A percentile compares a stretch with the other conserved stretches of the same genome.
These are phyloP conservation scores for Prunella vulgaris DNA, from an alignment of 257 asterid species.

Conservation along the genomic window DNA sequence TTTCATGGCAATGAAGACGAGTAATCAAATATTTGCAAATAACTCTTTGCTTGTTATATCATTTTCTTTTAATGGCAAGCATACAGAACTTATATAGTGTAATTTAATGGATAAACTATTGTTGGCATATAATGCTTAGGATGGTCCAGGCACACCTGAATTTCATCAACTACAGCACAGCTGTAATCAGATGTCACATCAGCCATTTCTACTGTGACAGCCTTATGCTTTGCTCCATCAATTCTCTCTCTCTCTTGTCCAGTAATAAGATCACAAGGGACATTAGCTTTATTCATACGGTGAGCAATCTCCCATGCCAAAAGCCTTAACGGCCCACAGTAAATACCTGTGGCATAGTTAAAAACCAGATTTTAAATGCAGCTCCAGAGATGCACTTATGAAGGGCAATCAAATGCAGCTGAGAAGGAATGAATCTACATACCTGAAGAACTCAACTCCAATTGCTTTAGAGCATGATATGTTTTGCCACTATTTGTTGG, in stretches of 20 bases:
- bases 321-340: slow-evolving; percentile 96
- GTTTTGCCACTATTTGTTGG: slow-evolving; percentile 99
- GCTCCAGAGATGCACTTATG: slow-evolving; percentile 1
- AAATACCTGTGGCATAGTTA: slow-evolving; percentile 51
- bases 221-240: slow-evolving; percentile 81
- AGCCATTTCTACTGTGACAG: slow-evolving; percentile 96
- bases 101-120: neutral
- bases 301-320: slow-evolving; percentile 98
- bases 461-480: slow-evolving; percentile 67
- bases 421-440: neutral
- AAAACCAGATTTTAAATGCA: slow-evolving; percentile 7
- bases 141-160: slow-evolving; percentile 57
- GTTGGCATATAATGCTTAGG: neutral
- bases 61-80: neutral
- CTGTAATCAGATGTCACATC: slow-evolving; percentile 60
- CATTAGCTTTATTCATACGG: slow-evolving; percentile 77
- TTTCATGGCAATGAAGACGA: neutral
- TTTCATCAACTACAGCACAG: slow-evolving; percentile 96
- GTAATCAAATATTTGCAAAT: neutral
- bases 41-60: neutral
- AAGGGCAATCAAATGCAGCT: slow-evolving; percentile 12
- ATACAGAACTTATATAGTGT: neutral
- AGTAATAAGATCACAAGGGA: slow-evolving; percentile 90
- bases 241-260: slow-evolving; percentile 94
- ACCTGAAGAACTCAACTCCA: slow-evolving; percentile 84